Conservation (phyloP, 768 basidiomycete species). For the Suillus sp. region DNA sequence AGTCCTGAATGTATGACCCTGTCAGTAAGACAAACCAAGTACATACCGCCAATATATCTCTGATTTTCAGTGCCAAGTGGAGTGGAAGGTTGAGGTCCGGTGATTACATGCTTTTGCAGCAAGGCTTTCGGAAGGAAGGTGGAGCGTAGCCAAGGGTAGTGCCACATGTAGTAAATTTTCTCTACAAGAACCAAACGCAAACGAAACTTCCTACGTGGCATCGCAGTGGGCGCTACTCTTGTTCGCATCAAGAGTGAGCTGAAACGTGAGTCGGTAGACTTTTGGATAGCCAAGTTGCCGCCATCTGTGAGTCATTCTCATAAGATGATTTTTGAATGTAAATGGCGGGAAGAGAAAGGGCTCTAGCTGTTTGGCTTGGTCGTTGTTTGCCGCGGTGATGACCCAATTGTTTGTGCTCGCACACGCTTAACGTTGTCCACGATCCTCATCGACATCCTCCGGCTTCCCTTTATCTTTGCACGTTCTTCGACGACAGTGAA, state of each 20-base stretch:
- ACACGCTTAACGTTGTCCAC: conserved; percentile 12
- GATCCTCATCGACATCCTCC: conserved; percentile 17
- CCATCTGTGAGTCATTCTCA: background rate
- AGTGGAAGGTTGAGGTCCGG: background rate
- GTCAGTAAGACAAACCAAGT: background rate
- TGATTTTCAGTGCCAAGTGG: background rate
- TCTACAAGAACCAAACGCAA: conserved; percentile 9
- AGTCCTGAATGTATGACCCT: background rate
- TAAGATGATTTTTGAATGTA: conserved; percentile 3
- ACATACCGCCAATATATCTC: background rate
- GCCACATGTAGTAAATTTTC: conserved; percentile 8
- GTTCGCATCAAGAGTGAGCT: background rate
- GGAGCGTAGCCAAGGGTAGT: background rate
- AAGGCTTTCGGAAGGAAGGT: background rate
- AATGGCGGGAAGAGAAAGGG: conserved; percentile 4
- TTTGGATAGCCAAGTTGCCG: background rate
- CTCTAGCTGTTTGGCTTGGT: conserved; percentile 4
- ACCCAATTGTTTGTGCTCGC: conserved; percentile 12
- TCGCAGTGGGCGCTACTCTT: conserved; percentile 5
- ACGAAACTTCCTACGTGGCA: conserved; percentile 9
- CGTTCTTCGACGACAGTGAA: conserved; percentile 15
- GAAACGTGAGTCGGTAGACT: background rate
- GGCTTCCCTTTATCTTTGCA: conserved; percentile 12
- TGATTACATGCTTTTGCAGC: background rate
- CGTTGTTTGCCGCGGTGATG: conserved; percentile 10